Evolutionary conservation across 176 grass and related monocot species (phyloP).

Genomic region (Phoenix dactylifera): DNA sequence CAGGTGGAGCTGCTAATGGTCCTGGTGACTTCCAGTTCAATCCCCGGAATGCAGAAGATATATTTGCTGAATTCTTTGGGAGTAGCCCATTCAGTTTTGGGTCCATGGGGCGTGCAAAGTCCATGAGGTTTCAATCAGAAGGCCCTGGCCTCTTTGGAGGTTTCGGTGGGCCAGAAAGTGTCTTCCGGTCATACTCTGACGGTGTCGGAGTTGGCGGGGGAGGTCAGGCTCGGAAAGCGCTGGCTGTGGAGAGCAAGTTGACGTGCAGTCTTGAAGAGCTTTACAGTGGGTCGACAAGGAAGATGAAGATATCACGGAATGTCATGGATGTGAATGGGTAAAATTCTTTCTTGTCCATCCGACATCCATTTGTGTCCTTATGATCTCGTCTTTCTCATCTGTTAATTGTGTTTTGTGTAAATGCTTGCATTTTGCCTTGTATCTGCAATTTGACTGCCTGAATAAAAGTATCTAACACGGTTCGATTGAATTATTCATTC

Average conservation of each 20-base stretch:
- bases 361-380: too few relatives aligned
- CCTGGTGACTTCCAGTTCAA: conserved; percentile 33
- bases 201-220: neutral
- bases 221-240: conserved; percentile 2
- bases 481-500: too few relatives aligned
- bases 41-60: conserved; percentile 43
- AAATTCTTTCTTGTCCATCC: too few relatives aligned
- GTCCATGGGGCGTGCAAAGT: too few relatives aligned
- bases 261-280: conserved; percentile 82
- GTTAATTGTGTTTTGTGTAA: too few relatives aligned
- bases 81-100: conserved; percentile 38
- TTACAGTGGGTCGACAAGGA: conserved; percentile 62
- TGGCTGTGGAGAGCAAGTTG: conserved; percentile 54
- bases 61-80: conserved; percentile 76
- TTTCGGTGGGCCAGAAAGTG: neutral
- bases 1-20: conserved; percentile 33
- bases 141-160: too few relatives aligned
- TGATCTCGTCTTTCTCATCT: too few relatives aligned
- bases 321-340: neutral
- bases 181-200: conserved; percentile 10
- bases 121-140: too few relatives aligned
- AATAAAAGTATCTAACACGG: too few relatives aligned
- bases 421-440: too few relatives aligned
- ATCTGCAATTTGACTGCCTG: too few relatives aligned
- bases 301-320: conserved; percentile 68